Percentiles rank a stretch among this genome's conserved stretches.
phyloP scores from a whole-genome alignment of 768 basidiomycete species.

The Hericium coralloides region DNA sequence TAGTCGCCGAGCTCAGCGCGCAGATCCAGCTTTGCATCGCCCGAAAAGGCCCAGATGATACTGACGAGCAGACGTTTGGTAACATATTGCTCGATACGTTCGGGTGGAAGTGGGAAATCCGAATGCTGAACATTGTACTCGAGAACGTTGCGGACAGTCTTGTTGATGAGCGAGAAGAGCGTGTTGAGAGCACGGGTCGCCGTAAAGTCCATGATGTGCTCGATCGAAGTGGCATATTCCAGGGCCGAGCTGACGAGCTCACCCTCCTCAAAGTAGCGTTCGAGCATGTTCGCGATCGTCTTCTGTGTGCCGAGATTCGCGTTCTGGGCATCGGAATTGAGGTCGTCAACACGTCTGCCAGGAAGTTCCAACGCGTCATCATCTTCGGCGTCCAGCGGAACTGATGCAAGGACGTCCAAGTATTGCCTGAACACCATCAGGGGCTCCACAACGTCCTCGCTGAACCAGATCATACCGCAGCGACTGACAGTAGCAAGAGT shows the following conservation, averaged over 20 bases:
- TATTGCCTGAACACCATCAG: conserved; percentile 90
- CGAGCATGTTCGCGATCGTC: conserved; percentile 63
- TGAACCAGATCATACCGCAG: conserved; percentile 99
- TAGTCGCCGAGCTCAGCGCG: conserved; percentile 87
- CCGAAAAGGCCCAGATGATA: conserved; percentile 97
- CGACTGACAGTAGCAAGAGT: conserved; percentile 98
- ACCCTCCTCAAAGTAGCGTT: conserved; percentile 73
- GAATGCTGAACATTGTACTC: conserved; percentile 94
- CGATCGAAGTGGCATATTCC: conserved; percentile 71
- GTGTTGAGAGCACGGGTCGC: conserved; percentile 86
- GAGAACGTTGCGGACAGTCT: conserved; percentile 85
- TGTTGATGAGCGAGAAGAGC: conserved; percentile 94
- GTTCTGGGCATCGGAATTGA: conserved; percentile 36
- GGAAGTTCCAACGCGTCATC: conserved; percentile 61
- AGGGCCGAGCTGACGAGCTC: conserved; percentile 79
- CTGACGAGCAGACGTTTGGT: conserved; percentile 83
- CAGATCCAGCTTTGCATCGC: conserved; percentile 87
- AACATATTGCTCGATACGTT: conserved; percentile 86
- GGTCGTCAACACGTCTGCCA: conserved; percentile 48
- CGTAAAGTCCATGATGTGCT: conserved; percentile 99
- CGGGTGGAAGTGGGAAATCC: conserved; percentile 83
- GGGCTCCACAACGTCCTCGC: conserved; percentile 88
- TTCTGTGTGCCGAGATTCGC: conserved; percentile 67
- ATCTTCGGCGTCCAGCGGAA: conserved; percentile 83
- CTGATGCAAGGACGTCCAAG: conserved; percentile 61